Evolutionary conservation across 306 rosid genomes (phyloP), one percentile per base, ranked within the genome.

Genomic region (Lathyrus aphaca): DNA sequence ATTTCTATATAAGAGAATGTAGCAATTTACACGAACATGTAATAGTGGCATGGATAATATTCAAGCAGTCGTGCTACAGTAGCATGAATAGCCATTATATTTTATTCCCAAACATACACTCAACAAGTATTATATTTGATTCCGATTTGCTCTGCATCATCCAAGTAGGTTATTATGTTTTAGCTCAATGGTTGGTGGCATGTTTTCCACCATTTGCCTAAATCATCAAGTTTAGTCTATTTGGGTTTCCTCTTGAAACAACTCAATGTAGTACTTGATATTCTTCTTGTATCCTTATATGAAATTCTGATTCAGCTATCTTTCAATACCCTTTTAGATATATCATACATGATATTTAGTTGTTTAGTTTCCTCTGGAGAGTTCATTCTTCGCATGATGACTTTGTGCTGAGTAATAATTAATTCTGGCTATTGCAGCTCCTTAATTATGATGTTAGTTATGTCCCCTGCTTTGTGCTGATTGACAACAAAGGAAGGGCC

Each of bases 381-480:
- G 25, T 25, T 16, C n/a, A 32, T 17, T 66, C 58, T 37, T 14
- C 68, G 21, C 38, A 61, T 35, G 48, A 13, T 71, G 68, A 49
- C 11, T 38, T 32, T 14, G 48, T 62, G 55, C 73, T 77, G 79
- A 66, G 39, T 48, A 30, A 43, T 46, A 67, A 27, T 69, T 46
- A 30, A 45, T 59, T 29, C 8, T 49, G 77, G 29, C 35, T 56
- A 16, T 40, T 87, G 87, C 89, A 92, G 98, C 86, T 88, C 50
- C 92, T 92, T 71, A 87, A 87, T 72, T 92, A 92, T 72, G 98
- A 82, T 74, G 86, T 92, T 40, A 72, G 80, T 61, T 92, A 92
- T 72, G 98, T 92, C 27, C 98, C 96, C 8, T 92, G 96, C 85
- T 92, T 92, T 72, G 95, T 92, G 63, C 76, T 89, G 64, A 77